Conservation (phyloP, 2,329 filamentous ascomycete species). For the Ophiocordyceps camponoti-rufipedis region DNA sequence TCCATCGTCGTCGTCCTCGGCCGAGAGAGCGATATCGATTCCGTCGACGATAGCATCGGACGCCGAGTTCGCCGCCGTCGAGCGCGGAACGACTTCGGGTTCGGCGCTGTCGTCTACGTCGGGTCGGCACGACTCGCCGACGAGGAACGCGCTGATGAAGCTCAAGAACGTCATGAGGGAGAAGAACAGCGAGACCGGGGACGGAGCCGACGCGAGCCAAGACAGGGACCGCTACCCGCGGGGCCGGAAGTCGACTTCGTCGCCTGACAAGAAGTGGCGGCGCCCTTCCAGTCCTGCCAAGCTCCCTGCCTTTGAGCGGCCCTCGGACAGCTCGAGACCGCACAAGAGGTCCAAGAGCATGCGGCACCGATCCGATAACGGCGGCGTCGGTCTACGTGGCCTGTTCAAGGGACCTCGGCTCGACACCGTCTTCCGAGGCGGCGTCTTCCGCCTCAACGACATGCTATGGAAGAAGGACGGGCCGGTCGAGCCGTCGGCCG, state of each 20-base stretch:
- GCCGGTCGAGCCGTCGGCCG: slow-evolving; percentile 11
- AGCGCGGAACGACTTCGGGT: slow-evolving; percentile 39
- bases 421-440: slow-evolving; percentile 48
- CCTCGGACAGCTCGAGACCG: slow-evolving; percentile 9
- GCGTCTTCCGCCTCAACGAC: slow-evolving; percentile 37
- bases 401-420: slow-evolving; percentile 66
- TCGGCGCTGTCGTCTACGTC: slow-evolving; percentile 43
- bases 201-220: slow-evolving; percentile 15
- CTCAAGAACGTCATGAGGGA: slow-evolving; percentile 38
- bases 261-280: slow-evolving; percentile 6
- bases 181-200: slow-evolving; percentile 26
- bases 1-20: neutral
- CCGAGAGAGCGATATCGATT: neutral
- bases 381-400: slow-evolving; percentile 26
- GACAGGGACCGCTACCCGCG: slow-evolving; percentile 10
- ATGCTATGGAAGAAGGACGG: slow-evolving; percentile 37
- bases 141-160: slow-evolving; percentile 37
- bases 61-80: slow-evolving; percentile 21
- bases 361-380: slow-evolving; percentile 18
- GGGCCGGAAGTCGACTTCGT: slow-evolving; percentile 9
- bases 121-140: slow-evolving; percentile 46
- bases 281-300: slow-evolving; percentile 6
- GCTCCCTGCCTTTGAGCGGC: slow-evolving; percentile 16
- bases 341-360: slow-evolving; percentile 30
- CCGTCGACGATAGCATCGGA: slow-evolving; percentile 17